Evolutionary conservation across 352 stramenopile genomes (phyloP), one percentile per base, ranked within the genome.

Genomic region (Phytophthora uliginosa): DNA sequence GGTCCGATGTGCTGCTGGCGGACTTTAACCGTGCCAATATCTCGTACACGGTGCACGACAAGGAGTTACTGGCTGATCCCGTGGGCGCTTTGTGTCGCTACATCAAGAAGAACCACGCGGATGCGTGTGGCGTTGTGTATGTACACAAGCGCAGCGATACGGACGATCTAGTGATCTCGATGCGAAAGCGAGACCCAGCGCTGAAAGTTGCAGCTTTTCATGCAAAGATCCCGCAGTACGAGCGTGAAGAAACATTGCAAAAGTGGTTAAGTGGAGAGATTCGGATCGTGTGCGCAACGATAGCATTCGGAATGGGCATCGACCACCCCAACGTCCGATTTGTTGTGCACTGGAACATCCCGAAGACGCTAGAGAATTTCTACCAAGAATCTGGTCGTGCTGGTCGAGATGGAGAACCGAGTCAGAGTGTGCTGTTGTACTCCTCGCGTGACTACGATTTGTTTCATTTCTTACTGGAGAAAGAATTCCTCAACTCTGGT

Each of bases 351-450:
- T 95, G 94, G 74, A 92, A 91, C 48, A 79, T 91, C 42, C 84
- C 85, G n/a, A 93, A 91, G 71, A 96, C 89, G 17, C 73, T 99
- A 7, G 98, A 99, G 73, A 96, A 92, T 12, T 98, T 99, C 71
- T 99, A 98, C 76, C 97, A 99, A 81, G 97, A 99, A 85, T 94
- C 90, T 4, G 98, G 98, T 0, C 84, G 98, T 48, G 98, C 95
- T 17, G 98, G 98, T 20, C 85, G 98, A 53, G 98, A 99, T 78
- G 97, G 97, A 18, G 47, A 91, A 7, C 81, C 92, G 0, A 90
- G 87, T 67, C 78, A 96, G 18, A 98, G 94, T 66, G 74, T 98
- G 20, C 45, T 98, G 26, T 80, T 97, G 18, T 98, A 97, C 74
- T 81, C 79, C 5, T 59, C 59, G 2, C 66, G 69, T 6, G 83